A percentile compares a stretch with the other conserved stretches of the same genome.
phyloP scores from a whole-genome alignment of 306 rosid genomes.

The Prunus campanulata region DNA sequence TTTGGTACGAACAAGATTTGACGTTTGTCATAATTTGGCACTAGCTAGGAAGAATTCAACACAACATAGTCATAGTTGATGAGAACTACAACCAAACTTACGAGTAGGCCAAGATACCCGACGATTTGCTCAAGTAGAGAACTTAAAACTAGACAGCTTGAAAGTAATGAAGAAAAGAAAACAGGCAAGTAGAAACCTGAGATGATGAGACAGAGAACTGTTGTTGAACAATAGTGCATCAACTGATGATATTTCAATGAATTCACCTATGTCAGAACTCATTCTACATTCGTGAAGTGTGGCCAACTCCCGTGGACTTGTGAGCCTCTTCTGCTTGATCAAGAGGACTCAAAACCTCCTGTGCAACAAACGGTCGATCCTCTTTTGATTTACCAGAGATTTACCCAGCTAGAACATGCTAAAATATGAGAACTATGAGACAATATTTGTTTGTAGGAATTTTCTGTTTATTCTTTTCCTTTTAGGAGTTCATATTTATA shows the following conservation, averaged over 20 bases:
- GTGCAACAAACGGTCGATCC: too few relatives aligned
- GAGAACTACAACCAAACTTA: neutral
- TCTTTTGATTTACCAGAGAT: too few relatives aligned
- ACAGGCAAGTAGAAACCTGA: slow-evolving; percentile 31
- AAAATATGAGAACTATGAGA: too few relatives aligned
- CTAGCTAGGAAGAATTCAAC: neutral
- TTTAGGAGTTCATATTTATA: too few relatives aligned
- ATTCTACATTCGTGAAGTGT: slow-evolving; percentile 64
- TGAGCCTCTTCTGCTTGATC: slow-evolving; percentile 96
- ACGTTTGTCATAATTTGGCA: neutral
- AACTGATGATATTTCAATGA: slow-evolving; percentile 54
- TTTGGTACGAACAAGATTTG: neutral
- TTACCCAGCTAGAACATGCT: too few relatives aligned
- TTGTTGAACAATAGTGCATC: slow-evolving; percentile 73
- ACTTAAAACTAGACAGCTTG: neutral
- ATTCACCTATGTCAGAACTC: slow-evolving; percentile 58
- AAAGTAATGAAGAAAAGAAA: neutral
- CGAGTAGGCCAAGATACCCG: neutral
- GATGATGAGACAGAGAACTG: slow-evolving; percentile 29
- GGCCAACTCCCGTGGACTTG: slow-evolving; percentile 68
- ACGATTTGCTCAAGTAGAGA: neutral
- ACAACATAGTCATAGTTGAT: neutral
- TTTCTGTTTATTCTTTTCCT: too few relatives aligned
- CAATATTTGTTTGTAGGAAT: too few relatives aligned
- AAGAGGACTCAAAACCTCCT: neutral